Conservation (phyloP, 2,329 filamentous ascomycete species). For the Cordyceps javanica region DNA sequence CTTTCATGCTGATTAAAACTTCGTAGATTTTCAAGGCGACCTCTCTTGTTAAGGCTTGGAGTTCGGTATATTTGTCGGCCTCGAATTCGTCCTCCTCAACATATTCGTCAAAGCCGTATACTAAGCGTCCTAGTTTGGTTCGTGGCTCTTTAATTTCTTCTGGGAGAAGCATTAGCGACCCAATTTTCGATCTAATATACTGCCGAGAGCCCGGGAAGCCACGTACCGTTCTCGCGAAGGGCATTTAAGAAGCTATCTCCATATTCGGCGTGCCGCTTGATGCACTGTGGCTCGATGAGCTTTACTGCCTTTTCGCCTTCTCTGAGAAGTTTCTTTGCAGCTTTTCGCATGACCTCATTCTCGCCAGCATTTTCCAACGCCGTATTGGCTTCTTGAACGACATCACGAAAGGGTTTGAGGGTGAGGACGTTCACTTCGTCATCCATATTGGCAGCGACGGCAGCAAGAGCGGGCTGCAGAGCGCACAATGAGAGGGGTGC, state of each 20-base stretch:
- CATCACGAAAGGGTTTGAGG: slow-evolving; percentile 44
- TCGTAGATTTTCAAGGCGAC: slow-evolving; percentile 44
- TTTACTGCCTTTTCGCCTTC: slow-evolving; percentile 45
- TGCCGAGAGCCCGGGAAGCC: too few species aligned
- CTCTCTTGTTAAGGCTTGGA: slow-evolving; percentile 42
- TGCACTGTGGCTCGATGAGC: slow-evolving; percentile 21
- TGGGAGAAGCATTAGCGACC: slow-evolving; percentile 19
- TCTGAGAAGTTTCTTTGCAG: slow-evolving; percentile 40
- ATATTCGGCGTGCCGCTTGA: slow-evolving; percentile 32
- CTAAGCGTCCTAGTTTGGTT: slow-evolving; percentile 40
- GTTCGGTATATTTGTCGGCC: slow-evolving; percentile 40
- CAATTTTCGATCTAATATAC: not conserved
- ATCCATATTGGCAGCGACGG: slow-evolving; percentile 28
- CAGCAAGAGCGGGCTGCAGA: not conserved
- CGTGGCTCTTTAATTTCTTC: slow-evolving; percentile 45
- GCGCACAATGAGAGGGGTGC: not conserved
- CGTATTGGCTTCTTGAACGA: slow-evolving; percentile 43
- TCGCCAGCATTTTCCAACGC: slow-evolving; percentile 43
- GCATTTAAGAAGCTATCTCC: slow-evolving; percentile 43
- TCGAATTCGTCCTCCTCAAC: slow-evolving; percentile 45
- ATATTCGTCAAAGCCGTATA: slow-evolving; percentile 54
- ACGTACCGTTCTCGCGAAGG: slow-evolving; percentile 48
- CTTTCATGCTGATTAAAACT: slow-evolving; percentile 48
- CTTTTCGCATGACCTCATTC: slow-evolving; percentile 41
- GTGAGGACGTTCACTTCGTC: slow-evolving; percentile 37